Base-by-base conservation (phyloP, 495 filamentous ascomycete genomes). In the Clohesyomyces aquaticus region DNA sequence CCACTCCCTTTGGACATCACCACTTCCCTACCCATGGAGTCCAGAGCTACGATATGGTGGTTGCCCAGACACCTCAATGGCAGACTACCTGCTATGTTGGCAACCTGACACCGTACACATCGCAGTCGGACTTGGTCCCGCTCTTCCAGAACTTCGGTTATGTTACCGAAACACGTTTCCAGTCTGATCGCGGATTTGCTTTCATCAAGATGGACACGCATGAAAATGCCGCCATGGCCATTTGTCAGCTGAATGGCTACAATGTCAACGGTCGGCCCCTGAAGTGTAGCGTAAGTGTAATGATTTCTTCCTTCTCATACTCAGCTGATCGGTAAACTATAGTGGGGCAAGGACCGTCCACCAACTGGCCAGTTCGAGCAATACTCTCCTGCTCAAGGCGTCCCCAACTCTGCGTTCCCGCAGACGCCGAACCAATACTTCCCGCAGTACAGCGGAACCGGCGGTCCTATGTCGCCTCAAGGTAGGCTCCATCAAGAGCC, bases 141-240 rank as follows among this genome's bases (percentile, higher is more conserved):
- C 82, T 99, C 45, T 99, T 99, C 82, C 91, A 95, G 75, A 97
- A 97, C 79, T 99, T 97, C 66, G 94, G 94, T 43, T 98, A 91
- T 73, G 94, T 99, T 51, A 86, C 94, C 25, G 94, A 99, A 77
- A 96, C 93, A 56, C 90, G 94, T 55, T 94, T 99, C 81, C 94
- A 99, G 76, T 91, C 94, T 53, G 95, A 99, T 74, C 90, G 95
- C 56, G 94, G 94, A 12, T 99, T 99, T 77, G 91, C 94, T 0
- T 99, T 99, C 72, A 88, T 99, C 76, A 99, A 99, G 83, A 97
- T 99, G 93, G 94, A 98, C 70, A 89, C 87, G 3, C 94, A 99
- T 66, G 94, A 99, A 75, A 96, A 98, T 77, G 94, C 94, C 9
- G 93, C 94, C 16, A 96, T 94, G 90, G 91, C 94, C 18, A 99